Evolutionary conservation across 495 filamentous ascomycete genomes (phyloP).

Genomic region (Annulohypoxylon maeteangense): DNA sequence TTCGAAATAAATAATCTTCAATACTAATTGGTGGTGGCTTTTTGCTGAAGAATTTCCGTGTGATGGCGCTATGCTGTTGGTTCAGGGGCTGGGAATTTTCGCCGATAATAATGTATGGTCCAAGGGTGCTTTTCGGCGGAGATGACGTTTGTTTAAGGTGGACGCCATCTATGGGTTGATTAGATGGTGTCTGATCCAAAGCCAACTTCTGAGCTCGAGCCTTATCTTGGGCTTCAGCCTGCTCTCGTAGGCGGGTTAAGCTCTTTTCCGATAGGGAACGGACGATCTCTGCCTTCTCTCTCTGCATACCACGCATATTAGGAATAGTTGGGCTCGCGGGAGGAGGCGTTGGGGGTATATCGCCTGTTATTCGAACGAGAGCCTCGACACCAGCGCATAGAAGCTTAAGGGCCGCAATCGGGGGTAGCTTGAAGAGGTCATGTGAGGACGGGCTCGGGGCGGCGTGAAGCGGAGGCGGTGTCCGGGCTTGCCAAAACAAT

Average conservation of each 20-base stretch:
- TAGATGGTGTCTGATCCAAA: constrained; percentile 18
- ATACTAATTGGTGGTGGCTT: constrained; percentile 81
- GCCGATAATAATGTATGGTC: constrained; percentile 66
- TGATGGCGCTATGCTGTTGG: constrained; percentile 81
- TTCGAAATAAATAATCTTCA: constrained; percentile 84
- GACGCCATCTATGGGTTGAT: constrained; percentile 57
- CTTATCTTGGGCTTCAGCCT: constrained; percentile 40
- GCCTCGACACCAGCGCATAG: constrained; percentile 77
- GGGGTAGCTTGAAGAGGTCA: constrained; percentile 77
- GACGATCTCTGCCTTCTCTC: constrained; percentile 67
- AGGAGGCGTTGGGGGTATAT: constrained; percentile 79
- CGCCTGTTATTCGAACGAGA: constrained; percentile 75
- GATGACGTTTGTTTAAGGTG: constrained; percentile 50
- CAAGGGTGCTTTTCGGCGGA: constrained; percentile 37
- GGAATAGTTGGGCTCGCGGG: constrained; percentile 68
- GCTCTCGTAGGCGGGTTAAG: constrained; percentile 51
- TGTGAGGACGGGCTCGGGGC: constrained; percentile 46
- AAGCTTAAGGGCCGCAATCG: constrained; percentile 81
- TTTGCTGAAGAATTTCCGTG: constrained; percentile 92
- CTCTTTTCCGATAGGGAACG: constrained; percentile 64
- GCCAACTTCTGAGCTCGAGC: constrained; percentile 20
- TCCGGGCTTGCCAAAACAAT: constrained; percentile 47
- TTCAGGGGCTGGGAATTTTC: constrained; percentile 70
- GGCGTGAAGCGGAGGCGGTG: constrained; percentile 47
- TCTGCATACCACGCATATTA: constrained; percentile 66